Conservation (phyloP, 176 grass and related monocot species). For the Saccharum officinarum region DNA sequence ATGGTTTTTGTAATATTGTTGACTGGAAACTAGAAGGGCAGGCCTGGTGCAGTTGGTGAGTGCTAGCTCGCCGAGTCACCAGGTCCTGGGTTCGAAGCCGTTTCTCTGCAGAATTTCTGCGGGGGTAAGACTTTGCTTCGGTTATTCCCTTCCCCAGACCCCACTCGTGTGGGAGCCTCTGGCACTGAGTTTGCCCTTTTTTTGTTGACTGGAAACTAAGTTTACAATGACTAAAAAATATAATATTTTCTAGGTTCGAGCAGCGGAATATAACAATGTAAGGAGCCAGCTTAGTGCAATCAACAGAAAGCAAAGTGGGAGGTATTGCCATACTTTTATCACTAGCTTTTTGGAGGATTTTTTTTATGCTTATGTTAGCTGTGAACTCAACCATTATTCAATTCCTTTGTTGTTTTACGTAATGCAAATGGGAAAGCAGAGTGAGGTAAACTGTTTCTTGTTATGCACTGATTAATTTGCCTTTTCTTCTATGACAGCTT, state of each 20-base stretch:
- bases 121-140: too few relatives aligned
- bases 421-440: neutral
- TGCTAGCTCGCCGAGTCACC: too few relatives aligned
- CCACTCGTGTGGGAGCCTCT: too few relatives aligned
- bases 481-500: conserved; percentile 52
- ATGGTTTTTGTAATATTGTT: neutral
- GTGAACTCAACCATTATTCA: neutral
- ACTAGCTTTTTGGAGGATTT: neutral
- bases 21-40: conserved; percentile 10
- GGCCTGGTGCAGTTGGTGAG: too few relatives aligned
- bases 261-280: conserved; percentile 86
- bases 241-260: conserved; percentile 55
- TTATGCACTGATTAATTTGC: neutral
- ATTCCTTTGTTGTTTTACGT: neutral
- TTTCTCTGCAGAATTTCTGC: too few relatives aligned
- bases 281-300: conserved; percentile 95
- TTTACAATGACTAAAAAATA: neutral
- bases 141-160: too few relatives aligned
- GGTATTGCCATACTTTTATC: conserved; percentile 33
- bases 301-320: conserved; percentile 98
- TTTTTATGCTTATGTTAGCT: neutral
- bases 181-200: too few relatives aligned
- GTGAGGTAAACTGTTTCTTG: neutral
- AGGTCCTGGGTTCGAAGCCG: too few relatives aligned
- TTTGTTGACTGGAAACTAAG: neutral